Conservation (phyloP, 2,329 filamentous ascomycete species). For the Macrophomina pseudophaseolina region DNA sequence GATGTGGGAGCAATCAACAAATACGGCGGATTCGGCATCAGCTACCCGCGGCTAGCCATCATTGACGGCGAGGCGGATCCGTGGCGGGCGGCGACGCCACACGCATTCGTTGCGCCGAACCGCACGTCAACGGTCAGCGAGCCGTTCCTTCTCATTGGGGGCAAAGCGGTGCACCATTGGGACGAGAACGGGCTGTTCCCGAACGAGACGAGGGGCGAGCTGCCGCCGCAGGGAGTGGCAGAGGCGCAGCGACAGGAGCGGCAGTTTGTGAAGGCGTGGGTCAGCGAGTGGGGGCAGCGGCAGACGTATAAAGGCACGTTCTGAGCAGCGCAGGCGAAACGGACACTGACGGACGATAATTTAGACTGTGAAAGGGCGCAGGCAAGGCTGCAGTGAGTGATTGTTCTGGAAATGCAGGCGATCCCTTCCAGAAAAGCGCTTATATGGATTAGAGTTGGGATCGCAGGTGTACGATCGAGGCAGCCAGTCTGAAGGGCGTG, state of each 20-base stretch:
- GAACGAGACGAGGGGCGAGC: constrained; percentile 62
- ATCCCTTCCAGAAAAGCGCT: not conserved
- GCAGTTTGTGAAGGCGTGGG: constrained; percentile 69
- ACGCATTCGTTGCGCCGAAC: constrained; percentile 65
- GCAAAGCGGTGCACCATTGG: constrained; percentile 78
- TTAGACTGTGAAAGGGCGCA: constrained; percentile 11
- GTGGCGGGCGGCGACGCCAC: constrained; percentile 76
- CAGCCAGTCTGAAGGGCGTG: not conserved
- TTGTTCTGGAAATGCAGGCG: not conserved
- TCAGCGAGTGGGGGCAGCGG: constrained; percentile 62
- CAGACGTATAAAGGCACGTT: constrained; percentile 6
- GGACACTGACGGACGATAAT: constrained; percentile 3
- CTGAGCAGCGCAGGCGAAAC: not conserved
- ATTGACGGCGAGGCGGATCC: constrained; percentile 80
- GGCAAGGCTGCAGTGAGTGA: constrained; percentile 8
- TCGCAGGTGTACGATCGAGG: not conserved
- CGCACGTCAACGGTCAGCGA: constrained; percentile 66
- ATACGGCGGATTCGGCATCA: constrained; percentile 74
- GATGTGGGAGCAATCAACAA: constrained; percentile 73
- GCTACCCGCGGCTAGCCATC: constrained; percentile 75
- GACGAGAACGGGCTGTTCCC: constrained; percentile 72
- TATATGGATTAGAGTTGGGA: constrained; percentile 13
- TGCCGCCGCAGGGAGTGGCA: constrained; percentile 65
- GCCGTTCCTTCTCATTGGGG: constrained; percentile 74
- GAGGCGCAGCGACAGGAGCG: constrained; percentile 64